Base-by-base conservation (phyloP, 2,329 filamentous ascomycete species). In the Phaeomoniella chlamydospora region DNA sequence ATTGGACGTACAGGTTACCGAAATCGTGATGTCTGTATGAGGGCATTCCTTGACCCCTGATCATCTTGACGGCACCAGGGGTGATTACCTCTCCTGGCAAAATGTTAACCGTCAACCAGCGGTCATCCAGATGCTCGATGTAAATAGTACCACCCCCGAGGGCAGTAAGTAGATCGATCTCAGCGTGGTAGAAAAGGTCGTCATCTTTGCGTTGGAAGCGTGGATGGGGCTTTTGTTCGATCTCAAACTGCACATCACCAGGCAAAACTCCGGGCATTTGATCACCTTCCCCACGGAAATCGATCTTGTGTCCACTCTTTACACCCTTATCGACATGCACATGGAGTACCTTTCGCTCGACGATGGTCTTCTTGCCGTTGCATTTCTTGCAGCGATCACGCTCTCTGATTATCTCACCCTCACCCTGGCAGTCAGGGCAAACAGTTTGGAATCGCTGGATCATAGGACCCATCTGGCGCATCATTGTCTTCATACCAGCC, bases 401-500 rank as follows among this genome's bases (percentile, higher is more conserved):
- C 48, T 96, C 88, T 55, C 84, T 85, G 59, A 98, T 88, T 46
- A 80, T 86, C 68, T 98, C 90, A 41, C 90, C 88, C 62, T 98
- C 90, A 44, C 92, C 92, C 50, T 90, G 88, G 59, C 90, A 98
- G 65, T 98, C 92, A 17, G 87, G 83, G 73, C 90, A 98, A 50
- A 94, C 87, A 18, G 88, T 96, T 71, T 98, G 90, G 77, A 98
- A 98, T 39, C 90, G 84, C 67, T 98, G 92, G 50, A 98, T 96
- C 90, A 98, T 98, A 41, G 90, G 90, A 35, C 90, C 90, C 87
- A 98, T 96, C 65, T 98, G 90, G 57, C 92, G 82, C 90, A 98
- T 94, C 88, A 98, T 96, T 29, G 84, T 94, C 80, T 96, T 96
- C 83, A 94, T 94, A 62, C 90, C 90, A 45, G 81, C 76, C 46